phyloP scores from a whole-genome alignment of 75 land plant species.

The Picea sitchensis region DNA sequence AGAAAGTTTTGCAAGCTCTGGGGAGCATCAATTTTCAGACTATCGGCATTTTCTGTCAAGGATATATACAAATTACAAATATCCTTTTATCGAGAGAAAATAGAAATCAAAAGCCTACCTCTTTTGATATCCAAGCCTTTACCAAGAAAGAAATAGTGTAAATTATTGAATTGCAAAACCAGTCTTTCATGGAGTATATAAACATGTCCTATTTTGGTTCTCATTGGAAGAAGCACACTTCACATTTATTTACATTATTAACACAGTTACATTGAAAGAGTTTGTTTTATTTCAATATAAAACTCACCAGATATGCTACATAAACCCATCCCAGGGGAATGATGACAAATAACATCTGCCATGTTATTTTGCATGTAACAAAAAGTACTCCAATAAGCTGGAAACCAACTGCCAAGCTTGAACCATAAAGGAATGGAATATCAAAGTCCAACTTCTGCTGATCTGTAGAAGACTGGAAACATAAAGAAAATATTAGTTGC shows the following conservation, averaged over 20 bases:
- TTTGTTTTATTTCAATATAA: neutral
- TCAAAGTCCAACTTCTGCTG: constrained; percentile 30
- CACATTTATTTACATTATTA: too few species aligned
- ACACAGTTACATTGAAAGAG: neutral
- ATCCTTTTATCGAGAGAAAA: neutral
- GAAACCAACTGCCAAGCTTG: constrained; percentile 17
- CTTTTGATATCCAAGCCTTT: neutral
- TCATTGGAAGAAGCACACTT: neutral
- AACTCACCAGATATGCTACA: constrained; percentile 28
- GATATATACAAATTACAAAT: neutral
- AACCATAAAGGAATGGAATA: constrained; percentile 19
- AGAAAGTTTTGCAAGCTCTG: neutral
- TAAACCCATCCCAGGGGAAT: constrained; percentile 34
- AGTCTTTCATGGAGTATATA: too few species aligned
- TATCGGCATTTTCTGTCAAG: neutral
- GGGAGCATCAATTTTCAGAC: neutral
- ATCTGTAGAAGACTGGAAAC: constrained; percentile 40
- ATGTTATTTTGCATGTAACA: constrained; percentile 41
- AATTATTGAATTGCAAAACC: neutral
- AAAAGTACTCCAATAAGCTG: constrained; percentile 29
- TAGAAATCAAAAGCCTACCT: neutral
- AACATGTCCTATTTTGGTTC: neutral
- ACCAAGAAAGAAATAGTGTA: neutral
- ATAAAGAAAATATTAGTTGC: constrained; percentile 5
- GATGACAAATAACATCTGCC: constrained; percentile 36